These are phyloP conservation scores for Phaeomoniella chlamydospora DNA, from an alignment of 2,329 filamentous ascomycete species.

Conservation along the genomic window DNA sequence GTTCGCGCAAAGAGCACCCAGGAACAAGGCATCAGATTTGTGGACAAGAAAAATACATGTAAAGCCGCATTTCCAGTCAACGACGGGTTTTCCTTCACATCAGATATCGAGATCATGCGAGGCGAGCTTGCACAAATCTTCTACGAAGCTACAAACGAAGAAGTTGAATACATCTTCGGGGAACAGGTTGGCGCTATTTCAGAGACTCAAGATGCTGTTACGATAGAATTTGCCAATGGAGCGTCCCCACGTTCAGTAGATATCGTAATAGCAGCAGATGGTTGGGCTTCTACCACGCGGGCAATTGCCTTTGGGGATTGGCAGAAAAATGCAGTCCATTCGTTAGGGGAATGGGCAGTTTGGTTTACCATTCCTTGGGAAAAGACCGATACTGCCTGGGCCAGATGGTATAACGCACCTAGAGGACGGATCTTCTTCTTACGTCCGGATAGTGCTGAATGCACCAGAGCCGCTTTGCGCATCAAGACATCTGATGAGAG, in stretches of 20 bases:
- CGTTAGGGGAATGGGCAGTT: slow-evolving; percentile 18
- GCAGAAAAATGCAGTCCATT: slow-evolving; percentile 14
- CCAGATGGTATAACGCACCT: slow-evolving; percentile 10
- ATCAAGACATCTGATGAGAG: slow-evolving; percentile 14
- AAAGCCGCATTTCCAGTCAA: slow-evolving; percentile 30
- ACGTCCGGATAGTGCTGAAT: slow-evolving; percentile 11
- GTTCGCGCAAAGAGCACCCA: slow-evolving; percentile 24
- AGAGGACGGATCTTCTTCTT: slow-evolving; percentile 9
- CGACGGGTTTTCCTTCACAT: slow-evolving; percentile 30
- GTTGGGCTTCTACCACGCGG: slow-evolving; percentile 27
- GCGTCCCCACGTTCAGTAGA: slow-evolving; percentile 28
- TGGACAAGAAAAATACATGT: slow-evolving; percentile 24
- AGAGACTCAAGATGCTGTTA: slow-evolving; percentile 12
- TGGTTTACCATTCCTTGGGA: slow-evolving; percentile 25
- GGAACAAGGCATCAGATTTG: slow-evolving; percentile 20
- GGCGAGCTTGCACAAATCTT: slow-evolving; percentile 38
- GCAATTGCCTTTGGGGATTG: slow-evolving; percentile 17
- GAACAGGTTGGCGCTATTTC: slow-evolving; percentile 7
- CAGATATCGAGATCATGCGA: slow-evolving; percentile 47
- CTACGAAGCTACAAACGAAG: slow-evolving; percentile 22
- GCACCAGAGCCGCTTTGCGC: slow-evolving; percentile 12
- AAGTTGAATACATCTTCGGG: slow-evolving; percentile 21
- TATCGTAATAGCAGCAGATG: slow-evolving; percentile 31
- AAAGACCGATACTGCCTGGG: slow-evolving; percentile 7
- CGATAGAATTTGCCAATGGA: slow-evolving; percentile 26